These are phyloP conservation scores for Phytophthora quininea DNA, from an alignment of 352 stramenopile genomes.

Conservation along the genomic window DNA sequence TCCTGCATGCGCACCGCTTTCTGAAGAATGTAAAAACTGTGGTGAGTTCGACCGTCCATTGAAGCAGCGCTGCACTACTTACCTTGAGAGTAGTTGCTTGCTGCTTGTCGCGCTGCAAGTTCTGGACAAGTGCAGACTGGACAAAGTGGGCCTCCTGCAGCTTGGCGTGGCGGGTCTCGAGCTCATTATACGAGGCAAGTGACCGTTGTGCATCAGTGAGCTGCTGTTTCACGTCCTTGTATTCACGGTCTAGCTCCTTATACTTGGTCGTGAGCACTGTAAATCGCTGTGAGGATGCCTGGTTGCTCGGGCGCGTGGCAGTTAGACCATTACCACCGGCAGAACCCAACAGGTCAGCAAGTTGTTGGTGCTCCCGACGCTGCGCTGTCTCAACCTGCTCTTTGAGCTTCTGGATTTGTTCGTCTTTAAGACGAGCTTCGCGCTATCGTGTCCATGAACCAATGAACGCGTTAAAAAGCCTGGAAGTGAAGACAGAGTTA, in stretches of 20 bases:
- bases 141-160: slow-evolving; percentile 77
- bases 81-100: slow-evolving; percentile 60
- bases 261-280: slow-evolving; percentile 66
- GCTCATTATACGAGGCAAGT: slow-evolving; percentile 31
- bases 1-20: slow-evolving; percentile 78
- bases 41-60: no score
- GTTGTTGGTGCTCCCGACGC: slow-evolving; percentile 49
- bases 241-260: slow-evolving; percentile 60
- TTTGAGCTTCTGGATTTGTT: slow-evolving; percentile 43
- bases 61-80: not conserved
- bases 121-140: slow-evolving; percentile 70
- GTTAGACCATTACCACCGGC: slow-evolving; percentile 18
- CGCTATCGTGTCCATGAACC: slow-evolving; percentile 33
- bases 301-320: slow-evolving; percentile 11
- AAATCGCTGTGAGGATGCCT: slow-evolving; percentile 54
- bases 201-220: slow-evolving; percentile 40
- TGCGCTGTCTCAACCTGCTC: slow-evolving; percentile 34
- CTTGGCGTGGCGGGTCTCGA: slow-evolving; percentile 58
- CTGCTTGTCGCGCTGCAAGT: slow-evolving; percentile 69
- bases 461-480: not conserved
- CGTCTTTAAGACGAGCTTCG: slow-evolving; percentile 54
- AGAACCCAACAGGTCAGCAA: slow-evolving; percentile 37
- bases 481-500: not conserved
- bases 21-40: slow-evolving; percentile 29
- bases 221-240: slow-evolving; percentile 40